phyloP scores from a whole-genome alignment of 1,139 yeast genomes.

The Sugiyamaella japonica region DNA sequence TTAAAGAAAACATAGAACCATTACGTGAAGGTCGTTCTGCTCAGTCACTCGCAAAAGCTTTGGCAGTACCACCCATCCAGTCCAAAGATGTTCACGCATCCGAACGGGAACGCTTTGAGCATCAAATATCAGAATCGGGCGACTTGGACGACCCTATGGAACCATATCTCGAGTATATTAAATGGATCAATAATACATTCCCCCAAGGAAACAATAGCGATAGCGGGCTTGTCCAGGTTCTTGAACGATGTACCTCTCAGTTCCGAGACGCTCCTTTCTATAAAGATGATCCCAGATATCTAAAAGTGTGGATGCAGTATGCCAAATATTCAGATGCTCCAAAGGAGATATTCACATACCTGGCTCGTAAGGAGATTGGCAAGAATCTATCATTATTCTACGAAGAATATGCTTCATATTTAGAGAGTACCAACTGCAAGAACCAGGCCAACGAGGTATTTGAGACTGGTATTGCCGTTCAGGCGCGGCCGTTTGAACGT shows the following conservation, averaged over 20 bases:
- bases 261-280: conserved; percentile 68
- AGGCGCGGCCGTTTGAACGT: conserved; percentile 66
- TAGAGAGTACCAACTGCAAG: conserved; percentile 55
- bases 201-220: conserved; percentile 69
- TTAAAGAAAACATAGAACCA: conserved; percentile 81
- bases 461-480: conserved; percentile 56
- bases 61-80: conserved; percentile 33
- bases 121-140: conserved; percentile 47
- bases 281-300: conserved; percentile 77
- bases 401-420: conserved; percentile 72
- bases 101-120: conserved; percentile 45
- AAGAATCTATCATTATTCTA: conserved; percentile 65
- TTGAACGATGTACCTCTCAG: conserved; percentile 71
- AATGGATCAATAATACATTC: conserved; percentile 66
- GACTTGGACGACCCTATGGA: conserved; percentile 83
- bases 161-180: conserved; percentile 65
- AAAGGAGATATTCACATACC: conserved; percentile 66
- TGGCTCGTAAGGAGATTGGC: conserved; percentile 77
- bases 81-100: conserved; percentile 22
- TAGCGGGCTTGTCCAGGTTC: conserved; percentile 63
- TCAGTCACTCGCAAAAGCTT: conserved; percentile 51
- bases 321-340: conserved; percentile 70
- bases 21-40: conserved; percentile 71
- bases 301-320: conserved; percentile 79
- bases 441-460: conserved; percentile 65